Conservation (phyloP, 176 grass and related monocot species). For the Phoenix roebelenii region DNA sequence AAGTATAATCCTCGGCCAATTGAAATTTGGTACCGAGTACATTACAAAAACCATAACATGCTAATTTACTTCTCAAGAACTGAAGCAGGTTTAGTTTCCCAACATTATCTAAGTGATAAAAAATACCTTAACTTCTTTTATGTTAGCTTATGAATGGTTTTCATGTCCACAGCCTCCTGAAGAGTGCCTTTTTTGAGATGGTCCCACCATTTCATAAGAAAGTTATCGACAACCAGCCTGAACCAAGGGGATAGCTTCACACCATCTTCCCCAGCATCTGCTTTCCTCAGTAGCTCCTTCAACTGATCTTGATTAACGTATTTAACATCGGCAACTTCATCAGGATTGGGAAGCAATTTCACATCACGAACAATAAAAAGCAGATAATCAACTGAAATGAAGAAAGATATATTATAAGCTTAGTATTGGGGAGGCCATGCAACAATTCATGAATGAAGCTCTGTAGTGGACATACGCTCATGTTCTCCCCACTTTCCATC, state of each 20-base stretch:
- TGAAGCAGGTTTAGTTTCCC: too few relatives aligned
- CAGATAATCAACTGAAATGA: slow-evolving; percentile 67
- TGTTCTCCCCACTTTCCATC: slow-evolving; percentile 97
- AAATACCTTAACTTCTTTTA: not conserved
- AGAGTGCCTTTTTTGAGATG: slow-evolving; percentile 68
- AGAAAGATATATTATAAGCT: not conserved
- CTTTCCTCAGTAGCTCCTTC: slow-evolving; percentile 62
- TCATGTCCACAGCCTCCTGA: slow-evolving; percentile 52
- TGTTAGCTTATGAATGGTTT: slow-evolving; percentile 84
- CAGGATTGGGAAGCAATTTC: slow-evolving; percentile 60
- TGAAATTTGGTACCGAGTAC: too few relatives aligned
- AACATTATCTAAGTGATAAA: too few relatives aligned
- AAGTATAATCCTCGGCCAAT: too few relatives aligned
- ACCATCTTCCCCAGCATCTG: slow-evolving; percentile 57
- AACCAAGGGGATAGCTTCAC: slow-evolving; percentile 93
- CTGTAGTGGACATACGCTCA: slow-evolving; percentile 36
- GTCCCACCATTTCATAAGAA: slow-evolving; percentile 92
- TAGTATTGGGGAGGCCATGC: too few relatives aligned
- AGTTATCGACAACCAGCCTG: slow-evolving; percentile 76
- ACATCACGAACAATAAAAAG: slow-evolving; percentile 72
- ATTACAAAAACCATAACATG: too few relatives aligned
- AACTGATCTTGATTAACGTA: slow-evolving; percentile 67
- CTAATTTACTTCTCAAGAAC: too few relatives aligned
- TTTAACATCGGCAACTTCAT: slow-evolving; percentile 74
- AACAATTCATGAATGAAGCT: too few relatives aligned